A percentile compares a stretch with the other conserved stretches of the same genome.
phyloP scores from a whole-genome alignment of 768 basidiomycete genomes.

The Podaxis carcinomalis region DNA sequence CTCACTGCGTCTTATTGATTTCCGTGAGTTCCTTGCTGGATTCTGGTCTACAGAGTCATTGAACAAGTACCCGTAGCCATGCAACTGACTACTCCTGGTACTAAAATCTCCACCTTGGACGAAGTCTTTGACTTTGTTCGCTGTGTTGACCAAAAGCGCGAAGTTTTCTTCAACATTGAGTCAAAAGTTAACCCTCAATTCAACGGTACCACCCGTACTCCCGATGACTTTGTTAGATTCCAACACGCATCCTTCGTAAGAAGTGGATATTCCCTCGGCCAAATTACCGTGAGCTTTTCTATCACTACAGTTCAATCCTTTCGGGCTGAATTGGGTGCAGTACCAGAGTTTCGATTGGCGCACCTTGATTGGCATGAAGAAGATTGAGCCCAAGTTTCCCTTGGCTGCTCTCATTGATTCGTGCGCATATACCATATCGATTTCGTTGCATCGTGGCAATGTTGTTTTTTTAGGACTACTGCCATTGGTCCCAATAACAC shows the following conservation, averaged over 20 bases:
- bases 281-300: constrained; percentile 50
- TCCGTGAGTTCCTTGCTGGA: constrained; percentile 41
- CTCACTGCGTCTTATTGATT: constrained; percentile 53
- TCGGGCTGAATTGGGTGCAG: constrained; percentile 26
- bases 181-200: constrained; percentile 63
- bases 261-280: constrained; percentile 54
- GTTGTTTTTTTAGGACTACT: constrained; percentile 28
- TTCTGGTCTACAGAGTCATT: background rate
- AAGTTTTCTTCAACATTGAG: constrained; percentile 73
- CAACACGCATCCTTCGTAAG: constrained; percentile 55
- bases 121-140: constrained; percentile 75
- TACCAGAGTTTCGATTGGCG: constrained; percentile 86
- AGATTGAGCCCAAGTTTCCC: constrained; percentile 49
- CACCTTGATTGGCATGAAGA: constrained; percentile 70
- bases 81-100: constrained; percentile 62
- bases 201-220: constrained; percentile 46
- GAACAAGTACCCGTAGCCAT: constrained; percentile 35
- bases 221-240: constrained; percentile 56
- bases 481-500: constrained; percentile 35
- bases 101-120: constrained; percentile 66
- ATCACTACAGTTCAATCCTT: background rate
- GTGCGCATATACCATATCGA: constrained; percentile 30
- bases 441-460: background rate
- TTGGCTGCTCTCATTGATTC: constrained; percentile 66
- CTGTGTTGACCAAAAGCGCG: constrained; percentile 64